Base-by-base conservation (phyloP, 148 eudicot species). In the Nepenthes gracilis region DNA sequence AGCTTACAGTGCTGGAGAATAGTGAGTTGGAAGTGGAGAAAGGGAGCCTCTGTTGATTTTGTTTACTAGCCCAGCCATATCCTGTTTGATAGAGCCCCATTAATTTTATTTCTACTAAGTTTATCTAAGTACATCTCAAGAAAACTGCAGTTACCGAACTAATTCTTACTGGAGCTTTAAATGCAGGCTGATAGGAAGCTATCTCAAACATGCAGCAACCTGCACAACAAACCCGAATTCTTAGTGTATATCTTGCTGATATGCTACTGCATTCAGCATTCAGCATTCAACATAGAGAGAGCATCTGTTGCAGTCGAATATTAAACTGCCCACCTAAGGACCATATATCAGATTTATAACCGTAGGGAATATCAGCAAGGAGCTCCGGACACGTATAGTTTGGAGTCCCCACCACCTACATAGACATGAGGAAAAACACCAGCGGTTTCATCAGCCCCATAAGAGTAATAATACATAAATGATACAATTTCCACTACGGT, bases 201-300 rank as follows among this genome's bases (percentile, higher is more conserved):
- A 92, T 92, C 81, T 92, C 98, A 74, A 92, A 92, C 85, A 88
- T 83, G 57, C 96, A 85, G 66, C 98, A 92, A 57, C 98, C 98
- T 91, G 72, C 51, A 63, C 60, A 14, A 50, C 34, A 34, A 37
- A 52, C 33, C 15, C 40, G 1, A 65, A 43, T 23, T 49, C 53
- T 5, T 11, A 49, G 15, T 12, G 11, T 49, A 49, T 2, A n/a
- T 49, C 0, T n/a, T 11, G 3, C 11, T 3, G 11, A 10, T 10
- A 49, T 23, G 23, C 23, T 23, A 23, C 0, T 23, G 23, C 23
- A 23, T 23, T 23, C 23, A 49, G 15, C 13, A 49, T 11, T 12
- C 53, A n/a, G 15, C 15, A 10, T 11, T 49, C 53, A n/a, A 11
- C 15, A 2, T 11, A 10, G 15, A 49, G 53, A 49, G 3, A 10